Evolutionary conservation across 23 red algal genomes (phyloP).

Genomic region (Agarophyton chilense): DNA sequence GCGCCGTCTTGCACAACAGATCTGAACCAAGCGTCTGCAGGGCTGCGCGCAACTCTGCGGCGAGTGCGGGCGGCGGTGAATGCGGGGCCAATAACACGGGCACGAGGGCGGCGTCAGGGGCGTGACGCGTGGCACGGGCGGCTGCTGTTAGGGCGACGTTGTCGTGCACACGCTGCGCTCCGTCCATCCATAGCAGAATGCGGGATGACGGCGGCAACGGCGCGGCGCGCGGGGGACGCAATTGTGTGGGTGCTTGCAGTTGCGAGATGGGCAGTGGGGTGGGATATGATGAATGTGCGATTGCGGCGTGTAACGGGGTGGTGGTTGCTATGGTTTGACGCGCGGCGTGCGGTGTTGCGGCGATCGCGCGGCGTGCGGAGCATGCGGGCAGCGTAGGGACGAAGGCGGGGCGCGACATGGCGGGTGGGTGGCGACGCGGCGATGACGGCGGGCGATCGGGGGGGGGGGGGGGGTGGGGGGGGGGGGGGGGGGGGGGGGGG

Average conservation of each 20-base stretch:
- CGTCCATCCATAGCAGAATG: slow-evolving; percentile 74
- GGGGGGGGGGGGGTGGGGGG: too few relatives aligned
- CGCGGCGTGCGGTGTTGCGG: not conserved
- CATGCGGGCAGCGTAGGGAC: not conserved
- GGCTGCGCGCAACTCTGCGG: not conserved
- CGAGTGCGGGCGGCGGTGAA: not conserved
- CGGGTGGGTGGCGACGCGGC: not conserved
- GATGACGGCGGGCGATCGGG: not conserved
- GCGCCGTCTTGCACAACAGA: not conserved
- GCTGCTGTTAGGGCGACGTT: slow-evolving; percentile 69
- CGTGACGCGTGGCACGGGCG: not conserved
- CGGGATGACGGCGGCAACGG: slow-evolving; percentile 45
- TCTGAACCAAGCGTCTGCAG: not conserved
- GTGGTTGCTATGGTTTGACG: not conserved
- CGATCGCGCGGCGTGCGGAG: not conserved
- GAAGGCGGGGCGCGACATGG: not conserved
- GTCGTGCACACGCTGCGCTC: slow-evolving; percentile 67
- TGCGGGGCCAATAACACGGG: slow-evolving; percentile 18
- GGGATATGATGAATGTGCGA: not conserved
- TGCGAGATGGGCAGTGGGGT: not conserved
- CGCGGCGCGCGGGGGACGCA: not conserved
- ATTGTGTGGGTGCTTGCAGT: too few relatives aligned
- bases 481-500: too few relatives aligned
- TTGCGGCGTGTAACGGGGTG: not conserved
- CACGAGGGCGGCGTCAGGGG: slow-evolving; percentile 48